A percentile compares a stretch with the other conserved stretches of the same genome.
Conservation (phyloP, 2,329 filamentous ascomycete genomes). For the Monosporascus sp. region DNA sequence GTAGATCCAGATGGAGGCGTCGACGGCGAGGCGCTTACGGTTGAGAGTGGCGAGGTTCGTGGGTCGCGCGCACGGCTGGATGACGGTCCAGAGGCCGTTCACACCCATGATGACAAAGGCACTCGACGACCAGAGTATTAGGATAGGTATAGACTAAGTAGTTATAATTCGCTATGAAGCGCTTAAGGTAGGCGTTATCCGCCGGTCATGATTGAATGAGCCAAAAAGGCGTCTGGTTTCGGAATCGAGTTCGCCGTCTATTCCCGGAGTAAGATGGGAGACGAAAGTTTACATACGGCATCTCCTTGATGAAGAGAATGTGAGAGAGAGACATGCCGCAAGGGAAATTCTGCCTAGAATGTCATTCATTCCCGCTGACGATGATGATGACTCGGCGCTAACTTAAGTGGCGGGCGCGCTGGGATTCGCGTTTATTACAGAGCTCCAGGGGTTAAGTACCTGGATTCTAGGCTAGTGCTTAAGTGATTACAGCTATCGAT, state of each 20-base stretch:
- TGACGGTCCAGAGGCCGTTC: slow-evolving; percentile 92
- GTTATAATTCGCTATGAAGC: not conserved
- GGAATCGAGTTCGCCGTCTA: no score
- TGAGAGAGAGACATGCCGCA: not conserved
- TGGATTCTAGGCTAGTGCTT: no score
- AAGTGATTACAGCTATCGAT: not conserved
- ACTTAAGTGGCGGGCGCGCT: not conserved
- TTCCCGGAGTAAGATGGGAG: not conserved
- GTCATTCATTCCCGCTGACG: not conserved
- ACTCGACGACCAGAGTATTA: no score
- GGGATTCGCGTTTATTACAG: not conserved
- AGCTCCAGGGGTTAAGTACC: no score
- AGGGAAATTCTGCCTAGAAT: not conserved
- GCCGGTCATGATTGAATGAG: no score
- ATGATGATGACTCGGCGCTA: slow-evolving; percentile 15
- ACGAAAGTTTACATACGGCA: not conserved
- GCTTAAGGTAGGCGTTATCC: not conserved
- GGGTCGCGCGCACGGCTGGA: slow-evolving; percentile 90
- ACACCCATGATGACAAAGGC: slow-evolving; percentile 71
- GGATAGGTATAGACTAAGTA: not conserved
- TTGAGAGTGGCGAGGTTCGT: slow-evolving; percentile 96
- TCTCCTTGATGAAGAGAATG: not conserved
- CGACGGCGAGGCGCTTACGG: slow-evolving; percentile 90
- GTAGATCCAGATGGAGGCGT: slow-evolving; percentile 99
- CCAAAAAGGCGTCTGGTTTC: no score